phyloP scores from a whole-genome alignment of 805 yeast genomes.

The Priceomyces fermenticarens region DNA sequence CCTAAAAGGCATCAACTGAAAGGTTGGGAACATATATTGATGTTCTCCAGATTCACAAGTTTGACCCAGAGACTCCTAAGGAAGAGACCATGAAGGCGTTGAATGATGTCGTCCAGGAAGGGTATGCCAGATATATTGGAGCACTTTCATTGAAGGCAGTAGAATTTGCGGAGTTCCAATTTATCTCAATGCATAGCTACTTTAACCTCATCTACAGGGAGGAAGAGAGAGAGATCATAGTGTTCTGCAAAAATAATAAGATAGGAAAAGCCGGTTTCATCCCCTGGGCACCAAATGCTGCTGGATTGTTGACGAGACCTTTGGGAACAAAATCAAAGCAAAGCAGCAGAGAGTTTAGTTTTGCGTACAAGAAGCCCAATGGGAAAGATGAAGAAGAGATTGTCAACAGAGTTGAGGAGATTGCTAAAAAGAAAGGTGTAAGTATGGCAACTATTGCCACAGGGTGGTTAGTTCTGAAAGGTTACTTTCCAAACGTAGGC shows the following conservation, averaged over 20 bases:
- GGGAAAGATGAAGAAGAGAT: conserved; percentile 14
- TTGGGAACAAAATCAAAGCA: conserved; percentile 1
- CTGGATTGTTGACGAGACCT: conserved; percentile 55
- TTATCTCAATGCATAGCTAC: conserved; percentile 56
- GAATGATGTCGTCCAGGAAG: conserved; percentile 48
- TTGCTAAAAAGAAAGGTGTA: conserved; percentile 45
- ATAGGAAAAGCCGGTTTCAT: conserved; percentile 49
- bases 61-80: conserved; percentile 45
- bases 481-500: conserved; percentile 17
- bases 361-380: conserved; percentile 7
- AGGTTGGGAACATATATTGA: conserved; percentile 54
- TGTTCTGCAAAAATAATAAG: conserved; percentile 41
- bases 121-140: conserved; percentile 55
- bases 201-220: conserved; percentile 57
- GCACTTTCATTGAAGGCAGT: conserved; percentile 59
- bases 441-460: conserved; percentile 39
- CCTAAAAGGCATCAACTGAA: conserved; percentile 36
- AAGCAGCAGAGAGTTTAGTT: not conserved
- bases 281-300: conserved; percentile 61
- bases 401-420: conserved; percentile 47
- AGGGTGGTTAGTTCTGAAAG: conserved; percentile 21
- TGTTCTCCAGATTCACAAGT: conserved; percentile 55
- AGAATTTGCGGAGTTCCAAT: conserved; percentile 53
- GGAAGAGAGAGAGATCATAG: conserved; percentile 63
- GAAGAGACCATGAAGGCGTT: conserved; percentile 57